These are phyloP conservation scores for Lomentospora prolificans DNA, from an alignment of 2,329 filamentous ascomycete genomes.

Conservation along the genomic window DNA sequence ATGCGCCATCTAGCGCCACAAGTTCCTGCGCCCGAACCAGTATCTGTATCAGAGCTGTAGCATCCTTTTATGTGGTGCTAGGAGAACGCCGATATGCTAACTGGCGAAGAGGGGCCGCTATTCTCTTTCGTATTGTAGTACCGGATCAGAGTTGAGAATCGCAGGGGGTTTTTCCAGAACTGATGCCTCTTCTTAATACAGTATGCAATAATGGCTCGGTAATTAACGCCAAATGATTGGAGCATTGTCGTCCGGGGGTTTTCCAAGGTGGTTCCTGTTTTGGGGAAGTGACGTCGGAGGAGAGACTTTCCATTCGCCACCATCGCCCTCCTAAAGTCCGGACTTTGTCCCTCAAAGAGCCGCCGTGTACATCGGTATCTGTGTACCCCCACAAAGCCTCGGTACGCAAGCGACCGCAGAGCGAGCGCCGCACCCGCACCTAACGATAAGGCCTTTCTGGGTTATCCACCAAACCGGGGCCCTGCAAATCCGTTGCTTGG, in stretches of 20 bases:
- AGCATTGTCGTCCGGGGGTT: background rate
- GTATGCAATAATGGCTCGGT: background rate
- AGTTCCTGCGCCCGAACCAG: no score
- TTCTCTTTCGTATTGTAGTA: no score
- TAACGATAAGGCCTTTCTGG: constrained; percentile 4
- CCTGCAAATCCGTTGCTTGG: background rate
- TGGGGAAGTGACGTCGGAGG: constrained; percentile 4
- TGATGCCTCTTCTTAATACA: background rate
- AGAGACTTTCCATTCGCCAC: background rate
- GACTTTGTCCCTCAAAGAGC: no score
- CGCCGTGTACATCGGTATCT: background rate
- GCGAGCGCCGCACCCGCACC: background rate
- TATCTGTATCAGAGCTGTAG: no score
- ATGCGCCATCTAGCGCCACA: no score
- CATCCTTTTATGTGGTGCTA: no score
- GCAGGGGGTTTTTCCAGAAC: background rate
- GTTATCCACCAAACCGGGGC: background rate
- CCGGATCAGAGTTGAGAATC: no score
- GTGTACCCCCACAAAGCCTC: constrained; percentile 6
- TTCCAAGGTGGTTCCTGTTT: background rate
- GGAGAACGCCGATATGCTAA: no score
- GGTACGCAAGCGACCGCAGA: background rate
- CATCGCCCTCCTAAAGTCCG: background rate
- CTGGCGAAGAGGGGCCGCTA: no score
- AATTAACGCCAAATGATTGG: constrained; percentile 3